A percentile compares a stretch with the other conserved stretches of the same genome.
phyloP scores from a whole-genome alignment of 257 asterid species.

The Sherardia arvensis region DNA sequence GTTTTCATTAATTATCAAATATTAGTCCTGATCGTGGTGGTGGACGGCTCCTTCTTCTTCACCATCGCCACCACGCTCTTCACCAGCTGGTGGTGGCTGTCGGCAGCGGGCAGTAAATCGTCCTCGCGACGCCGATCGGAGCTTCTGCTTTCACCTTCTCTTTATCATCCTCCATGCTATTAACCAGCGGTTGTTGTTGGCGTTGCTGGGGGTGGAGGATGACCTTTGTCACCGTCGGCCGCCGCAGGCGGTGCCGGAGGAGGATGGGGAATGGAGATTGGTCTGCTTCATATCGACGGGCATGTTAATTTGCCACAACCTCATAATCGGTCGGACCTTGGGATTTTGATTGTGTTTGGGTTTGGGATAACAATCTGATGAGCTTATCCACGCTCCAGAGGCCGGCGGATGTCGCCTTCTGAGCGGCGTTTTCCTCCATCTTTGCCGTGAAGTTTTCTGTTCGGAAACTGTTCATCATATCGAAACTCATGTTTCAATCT shows the following conservation, averaged over 20 bases:
- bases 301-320: no score
- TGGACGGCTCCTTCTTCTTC: no score
- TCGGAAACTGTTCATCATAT: conserved; percentile 47
- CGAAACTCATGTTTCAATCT: conserved; percentile 39
- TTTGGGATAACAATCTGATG: conserved; percentile 51
- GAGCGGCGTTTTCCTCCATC: conserved; percentile 63
- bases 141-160: conserved; percentile 21
- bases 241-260: conserved; percentile 4
- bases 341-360: conserved; percentile 27
- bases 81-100: no score
- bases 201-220: not conserved
- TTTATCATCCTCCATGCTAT: conserved; percentile 15
- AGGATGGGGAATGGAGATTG: not conserved
- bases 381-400: conserved; percentile 80
- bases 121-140: conserved; percentile 26
- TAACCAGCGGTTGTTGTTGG: conserved; percentile 2
- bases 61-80: no score
- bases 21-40: no score
- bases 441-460: conserved; percentile 22
- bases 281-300: no score
- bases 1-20: no score
- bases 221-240: not conserved
- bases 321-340: conserved; percentile 28
- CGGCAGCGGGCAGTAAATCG: conserved; percentile 49
- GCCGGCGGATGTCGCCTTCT: conserved; percentile 91